These are phyloP conservation scores for Raddia guianensis DNA, from an alignment of 176 grass and related monocot species.

Conservation along the genomic window DNA sequence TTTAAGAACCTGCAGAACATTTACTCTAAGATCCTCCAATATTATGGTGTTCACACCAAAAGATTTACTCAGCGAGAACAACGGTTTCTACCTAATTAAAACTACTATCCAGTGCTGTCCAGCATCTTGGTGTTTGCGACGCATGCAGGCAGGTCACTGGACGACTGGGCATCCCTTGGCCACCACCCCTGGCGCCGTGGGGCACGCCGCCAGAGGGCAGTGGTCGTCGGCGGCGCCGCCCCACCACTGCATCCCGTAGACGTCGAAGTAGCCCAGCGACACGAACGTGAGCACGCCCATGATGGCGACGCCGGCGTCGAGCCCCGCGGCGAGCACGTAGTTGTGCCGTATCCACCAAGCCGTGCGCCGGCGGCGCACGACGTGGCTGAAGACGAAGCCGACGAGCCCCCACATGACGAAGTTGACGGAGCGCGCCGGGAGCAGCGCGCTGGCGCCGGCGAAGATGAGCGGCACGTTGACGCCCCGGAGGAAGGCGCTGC, in stretches of 20 bases:
- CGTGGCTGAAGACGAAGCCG: conserved; percentile 56
- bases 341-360: conserved; percentile 77
- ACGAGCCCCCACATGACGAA: conserved; percentile 71
- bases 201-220: conserved; percentile 62
- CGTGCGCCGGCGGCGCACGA: conserved; percentile 55
- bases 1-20: no score
- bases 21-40: no score
- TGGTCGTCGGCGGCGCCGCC: conserved; percentile 49
- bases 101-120: no score
- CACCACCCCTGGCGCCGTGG: conserved; percentile 45
- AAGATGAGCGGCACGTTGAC: conserved; percentile 82
- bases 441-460: conserved; percentile 56
- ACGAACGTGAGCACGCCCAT: conserved; percentile 66
- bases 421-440: conserved; percentile 68
- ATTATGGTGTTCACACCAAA: no score
- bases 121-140: no score
- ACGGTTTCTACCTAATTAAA: no score
- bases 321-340: conserved; percentile 62
- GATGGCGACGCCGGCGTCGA: conserved; percentile 63
- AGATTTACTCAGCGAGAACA: no score
- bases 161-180: conserved; percentile 49
- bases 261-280: conserved; percentile 50
- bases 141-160: background rate
- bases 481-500: conserved; percentile 51
- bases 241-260: conserved; percentile 59